A percentile compares a stretch with the other conserved stretches of the same genome.
phyloP scores from a whole-genome alignment of 2,329 filamentous ascomycete species.

The Colletotrichum orbiculare region DNA sequence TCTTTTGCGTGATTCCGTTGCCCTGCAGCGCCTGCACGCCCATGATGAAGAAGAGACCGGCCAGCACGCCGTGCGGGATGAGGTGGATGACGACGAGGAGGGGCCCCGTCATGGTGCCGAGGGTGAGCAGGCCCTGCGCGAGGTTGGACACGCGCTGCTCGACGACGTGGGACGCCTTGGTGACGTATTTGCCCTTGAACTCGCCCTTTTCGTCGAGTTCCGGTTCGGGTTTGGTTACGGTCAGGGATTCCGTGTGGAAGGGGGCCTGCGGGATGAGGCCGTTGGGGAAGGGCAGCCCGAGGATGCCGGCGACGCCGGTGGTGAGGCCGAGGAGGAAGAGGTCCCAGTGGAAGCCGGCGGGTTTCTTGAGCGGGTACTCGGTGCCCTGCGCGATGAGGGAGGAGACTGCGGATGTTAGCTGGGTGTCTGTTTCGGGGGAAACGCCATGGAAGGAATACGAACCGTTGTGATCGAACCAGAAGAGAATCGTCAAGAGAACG shows the following conservation, averaged over 20 bases:
- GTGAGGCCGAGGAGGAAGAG: conserved; percentile 83
- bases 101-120: conserved; percentile 82
- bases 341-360: conserved; percentile 88
- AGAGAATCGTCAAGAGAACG: conserved; percentile 82
- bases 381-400: conserved; percentile 86
- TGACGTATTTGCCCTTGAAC: conserved; percentile 66
- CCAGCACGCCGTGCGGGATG: conserved; percentile 83
- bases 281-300: conserved; percentile 85
- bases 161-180: conserved; percentile 71
- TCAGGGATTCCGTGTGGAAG: conserved; percentile 83
- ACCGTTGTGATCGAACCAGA: conserved; percentile 93
- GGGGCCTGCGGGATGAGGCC: conserved; percentile 86
- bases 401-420: conserved; percentile 65
- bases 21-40: conserved; percentile 80
- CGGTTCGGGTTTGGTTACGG: conserved; percentile 67
- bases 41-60: conserved; percentile 88
- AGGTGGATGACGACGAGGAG: conserved; percentile 79
- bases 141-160: conserved; percentile 85
- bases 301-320: conserved; percentile 78
- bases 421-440: no score
- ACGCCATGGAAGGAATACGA: conserved; percentile 39
- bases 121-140: conserved; percentile 79
- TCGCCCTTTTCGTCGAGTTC: conserved; percentile 64
- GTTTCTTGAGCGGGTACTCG: conserved; percentile 83
- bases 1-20: conserved; percentile 81